A percentile compares a stretch with the other conserved stretches of the same genome.
Conservation (phyloP, 164 flowering plant species). For the Tetracentron sinense region DNA sequence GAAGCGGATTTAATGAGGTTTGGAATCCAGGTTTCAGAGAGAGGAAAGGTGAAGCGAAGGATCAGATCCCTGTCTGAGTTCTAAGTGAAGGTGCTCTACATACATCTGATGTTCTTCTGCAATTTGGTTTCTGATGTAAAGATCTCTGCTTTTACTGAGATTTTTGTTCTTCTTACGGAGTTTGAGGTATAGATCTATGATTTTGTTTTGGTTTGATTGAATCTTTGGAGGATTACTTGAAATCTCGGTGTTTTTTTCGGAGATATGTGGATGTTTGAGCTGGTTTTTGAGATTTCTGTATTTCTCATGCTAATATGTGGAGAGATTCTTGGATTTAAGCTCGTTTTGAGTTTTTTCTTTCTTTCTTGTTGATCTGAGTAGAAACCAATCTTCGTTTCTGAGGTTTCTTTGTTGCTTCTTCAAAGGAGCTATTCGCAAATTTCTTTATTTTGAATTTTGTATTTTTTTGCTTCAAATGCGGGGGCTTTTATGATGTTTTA, state of each 20-base stretch:
- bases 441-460: no score
- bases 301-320: background rate
- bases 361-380: no score
- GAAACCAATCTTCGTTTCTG: no score
- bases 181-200: constrained; percentile 2
- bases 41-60: constrained; percentile 11
- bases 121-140: background rate
- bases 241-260: background rate
- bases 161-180: background rate
- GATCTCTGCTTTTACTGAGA: background rate
- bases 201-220: background rate
- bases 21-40: constrained; percentile 13
- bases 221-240: no score
- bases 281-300: constrained; percentile 3
- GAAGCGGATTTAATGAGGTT: constrained; percentile 16
- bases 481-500: no score
- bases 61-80: constrained; percentile 5
- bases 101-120: background rate
- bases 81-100: background rate
- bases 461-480: no score
- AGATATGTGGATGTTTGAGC: background rate
- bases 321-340: constrained; percentile 3
- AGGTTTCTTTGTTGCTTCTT: no score
- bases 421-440: no score
- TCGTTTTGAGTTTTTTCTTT: no score